Conservation (phyloP, 2,329 filamentous ascomycete genomes). For the Clonostachys rosea region DNA sequence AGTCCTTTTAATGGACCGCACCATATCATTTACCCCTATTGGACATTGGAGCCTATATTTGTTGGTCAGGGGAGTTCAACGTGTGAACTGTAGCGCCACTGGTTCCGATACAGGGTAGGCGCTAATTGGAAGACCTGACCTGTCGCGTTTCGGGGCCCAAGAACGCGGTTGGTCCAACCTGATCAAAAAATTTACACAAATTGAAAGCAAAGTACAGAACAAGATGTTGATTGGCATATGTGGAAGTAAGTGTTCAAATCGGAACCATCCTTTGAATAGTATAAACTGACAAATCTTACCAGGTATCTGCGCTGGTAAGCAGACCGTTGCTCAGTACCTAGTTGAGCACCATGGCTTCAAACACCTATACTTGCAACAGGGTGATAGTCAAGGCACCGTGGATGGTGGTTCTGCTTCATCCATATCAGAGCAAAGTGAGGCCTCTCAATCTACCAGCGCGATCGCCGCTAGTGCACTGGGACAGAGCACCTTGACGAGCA, state of each 20-base stretch:
- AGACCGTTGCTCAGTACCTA: constrained; percentile 83
- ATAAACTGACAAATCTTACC: constrained; percentile 7
- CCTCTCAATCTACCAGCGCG: constrained; percentile 1
- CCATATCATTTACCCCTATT: too few relatives aligned
- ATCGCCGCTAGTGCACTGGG: constrained; percentile 13
- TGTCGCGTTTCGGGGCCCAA: too few relatives aligned
- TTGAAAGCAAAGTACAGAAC: not conserved
- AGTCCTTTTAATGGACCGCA: too few relatives aligned
- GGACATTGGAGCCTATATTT: too few relatives aligned
- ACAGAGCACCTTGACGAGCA: constrained; percentile 17
- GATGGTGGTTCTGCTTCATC: not conserved
- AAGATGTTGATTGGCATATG: constrained; percentile 75
- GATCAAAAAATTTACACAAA: too few relatives aligned
- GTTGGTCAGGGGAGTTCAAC: too few relatives aligned
- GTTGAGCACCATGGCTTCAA: constrained; percentile 80
- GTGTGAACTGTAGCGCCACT: too few relatives aligned
- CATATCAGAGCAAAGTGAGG: not conserved
- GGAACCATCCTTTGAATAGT: not conserved
- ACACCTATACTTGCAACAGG: constrained; percentile 54
- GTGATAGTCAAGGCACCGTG: not conserved
- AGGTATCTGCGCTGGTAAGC: constrained; percentile 94
- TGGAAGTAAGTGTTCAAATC: constrained; percentile 47
- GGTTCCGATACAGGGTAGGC: too few relatives aligned
- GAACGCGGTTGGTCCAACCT: too few relatives aligned
- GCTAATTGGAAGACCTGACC: too few relatives aligned